Evolutionary conservation across 306 rosid species (phyloP), one percentile per base, ranked within the genome.

Genomic region (Fragaria iinumae): DNA sequence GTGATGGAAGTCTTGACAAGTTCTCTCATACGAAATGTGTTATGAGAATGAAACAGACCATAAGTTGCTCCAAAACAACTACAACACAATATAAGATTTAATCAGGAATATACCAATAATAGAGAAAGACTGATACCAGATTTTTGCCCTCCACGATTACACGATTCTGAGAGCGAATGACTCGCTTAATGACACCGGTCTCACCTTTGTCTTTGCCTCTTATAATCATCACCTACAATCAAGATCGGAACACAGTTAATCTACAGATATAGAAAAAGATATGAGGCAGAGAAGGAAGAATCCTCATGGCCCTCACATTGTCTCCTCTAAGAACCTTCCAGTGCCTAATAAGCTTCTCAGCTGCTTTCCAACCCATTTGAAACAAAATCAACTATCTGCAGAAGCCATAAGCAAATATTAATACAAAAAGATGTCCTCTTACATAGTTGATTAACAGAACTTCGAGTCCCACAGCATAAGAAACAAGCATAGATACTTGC

Each of bases 351-450:
- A 95, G 97, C 79, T 95, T 95, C 89, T 92, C 87, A 29, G 98
- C 98, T 1, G 97, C 98, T 87, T 95, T 95, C 98, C 97, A 90
- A 77, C 98, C 97, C 98, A 92, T 95, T 62, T 74, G 20, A 8
- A 44, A 2, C 32, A 45, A 60, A 60, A 6, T 18, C 47, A 17
- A 4, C 38, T 74, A 29, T 11, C 69, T 74, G 45, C 77, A 74
- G 57, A 60, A 62, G 12, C 69, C 69, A 73, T 23, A 45, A 7
- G 27, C 68, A 73, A 10, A 57, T 27, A 59, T 57, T 27, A 73
- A 27, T n/a, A 25, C 44, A 43, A 9, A 41, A 43, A 43, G 0
- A 65, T 36, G 47, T 17, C 13, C 12, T 65, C 11, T 34, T 18
- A 29, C 41, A 48, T 16, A 41, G 29, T 18, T 36, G 27, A 65